Base-by-base conservation (phyloP, 192 early-diverging fungal genomes). In the Geranomyces michiganensis region DNA sequence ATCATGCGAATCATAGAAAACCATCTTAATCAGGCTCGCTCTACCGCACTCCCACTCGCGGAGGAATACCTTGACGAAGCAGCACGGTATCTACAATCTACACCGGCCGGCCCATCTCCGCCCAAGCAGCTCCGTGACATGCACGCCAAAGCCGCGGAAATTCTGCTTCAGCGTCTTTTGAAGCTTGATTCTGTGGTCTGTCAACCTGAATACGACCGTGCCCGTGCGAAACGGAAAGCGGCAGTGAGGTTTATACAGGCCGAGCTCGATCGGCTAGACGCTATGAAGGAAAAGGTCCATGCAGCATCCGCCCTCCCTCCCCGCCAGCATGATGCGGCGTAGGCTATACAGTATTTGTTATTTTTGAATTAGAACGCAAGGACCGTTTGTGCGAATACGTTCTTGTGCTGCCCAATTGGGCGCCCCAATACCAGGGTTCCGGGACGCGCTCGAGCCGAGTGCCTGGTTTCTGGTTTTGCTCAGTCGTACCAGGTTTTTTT, bases 251-350 rank as follows among this genome's bases (percentile, higher is more conserved):
- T 82, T 46, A 80, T 90, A 27, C 93, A 96, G 78, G 85, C 78
- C 58, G 79, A 87, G 78, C 79, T 94, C 76, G 92, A 94, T 76
- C 75, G 84, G 67, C 81, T 92, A 72, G 94, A 96, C 82, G 80
- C 76, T 41, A 78, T 87, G 64, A 89, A 85, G 67, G 84, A 84
- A 12, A 74, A 70, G n/a, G 85, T 89, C 46, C 85, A 41, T 41
- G 36, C 36, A 41, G 36, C 36, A n/a, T n/a, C n/a, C n/a, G n/a
- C n/a, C n/a, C n/a, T n/a, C n/a, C n/a, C n/a, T n/a, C n/a, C n/a
- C n/a, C n/a, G n/a, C n/a, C n/a, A n/a, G n/a, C n/a, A n/a, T n/a
- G n/a, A n/a, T n/a, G n/a, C n/a, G n/a, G n/a, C n/a, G n/a, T n/a
- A n/a, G n/a, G n/a, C n/a, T n/a, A n/a, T n/a, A n/a, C n/a, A n/a